Evolutionary conservation across 129 eudicot genomes (phyloP).

Genomic region (Helianthus annuus): HanXRQr2.0-SUNRISE NC_035445.2:168987349-168987848

Average conservation of each 20-base stretch:
- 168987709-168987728: background rate
- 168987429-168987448: background rate
- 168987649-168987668: background rate
- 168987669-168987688: background rate
- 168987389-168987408: no score
- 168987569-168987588: background rate
- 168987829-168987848: background rate
- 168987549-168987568: background rate
- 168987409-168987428: no score
- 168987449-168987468: background rate
- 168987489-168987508: background rate
- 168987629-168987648: background rate
- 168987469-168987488: background rate
- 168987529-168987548: background rate
- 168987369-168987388: no score
- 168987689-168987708: constrained; percentile 1
- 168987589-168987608: background rate
- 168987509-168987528: background rate
- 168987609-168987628: background rate
- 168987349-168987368: no score
- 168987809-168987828: constrained; percentile 9
- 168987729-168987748: background rate
- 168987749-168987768: background rate
- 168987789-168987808: background rate
- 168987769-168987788: background rate